A percentile compares a stretch with the other conserved stretches of the same genome.
phyloP scores from a whole-genome alignment of 768 basidiomycete genomes.

The Suillus bovinus region DNA sequence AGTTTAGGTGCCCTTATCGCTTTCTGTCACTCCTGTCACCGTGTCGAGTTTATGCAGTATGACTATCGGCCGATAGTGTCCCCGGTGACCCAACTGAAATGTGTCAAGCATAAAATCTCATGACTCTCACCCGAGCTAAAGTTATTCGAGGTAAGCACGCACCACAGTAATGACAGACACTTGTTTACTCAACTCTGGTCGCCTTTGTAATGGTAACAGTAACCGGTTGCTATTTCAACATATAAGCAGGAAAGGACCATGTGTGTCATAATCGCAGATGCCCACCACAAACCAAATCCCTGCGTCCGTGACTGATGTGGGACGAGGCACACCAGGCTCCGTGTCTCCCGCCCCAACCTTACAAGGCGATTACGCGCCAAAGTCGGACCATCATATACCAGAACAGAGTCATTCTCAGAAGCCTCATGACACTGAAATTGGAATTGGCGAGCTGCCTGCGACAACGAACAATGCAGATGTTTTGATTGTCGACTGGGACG shows the following conservation, averaged over 20 bases:
- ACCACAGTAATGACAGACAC: background rate
- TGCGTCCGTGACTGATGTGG: too few species aligned
- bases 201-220: background rate
- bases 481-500: background rate
- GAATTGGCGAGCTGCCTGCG: background rate
- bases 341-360: background rate
- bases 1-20: background rate
- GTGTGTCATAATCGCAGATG: background rate
- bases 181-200: background rate
- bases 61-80: background rate
- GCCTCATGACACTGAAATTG: background rate
- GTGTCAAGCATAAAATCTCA: background rate
- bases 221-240: background rate
- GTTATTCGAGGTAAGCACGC: background rate
- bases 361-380: background rate
- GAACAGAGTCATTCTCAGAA: background rate
- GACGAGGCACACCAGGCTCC: background rate
- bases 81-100: background rate
- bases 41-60: background rate
- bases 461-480: background rate
- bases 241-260: background rate
- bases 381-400: background rate
- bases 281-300: background rate
- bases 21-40: background rate
- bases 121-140: background rate